A percentile compares a stretch with the other conserved stretches of the same genome.
Conservation (phyloP, 1,284 basidiomycete species). For the Pyrrhoderma lamaoense region DNA sequence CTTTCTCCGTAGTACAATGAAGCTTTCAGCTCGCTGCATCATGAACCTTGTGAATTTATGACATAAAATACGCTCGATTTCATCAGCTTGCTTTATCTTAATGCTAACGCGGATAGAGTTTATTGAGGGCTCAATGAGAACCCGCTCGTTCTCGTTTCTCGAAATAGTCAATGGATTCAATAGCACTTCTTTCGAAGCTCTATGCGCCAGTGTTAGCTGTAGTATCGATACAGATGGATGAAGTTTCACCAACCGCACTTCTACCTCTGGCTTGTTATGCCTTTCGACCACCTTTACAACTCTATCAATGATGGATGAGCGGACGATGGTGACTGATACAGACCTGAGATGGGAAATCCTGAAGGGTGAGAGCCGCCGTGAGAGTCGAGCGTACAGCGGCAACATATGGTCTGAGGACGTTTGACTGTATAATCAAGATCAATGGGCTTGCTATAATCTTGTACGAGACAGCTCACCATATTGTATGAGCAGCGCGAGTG, state of each 20-base stretch:
- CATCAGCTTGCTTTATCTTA: slow-evolving; percentile 98
- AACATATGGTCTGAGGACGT: slow-evolving; percentile 89
- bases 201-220: slow-evolving; percentile 26
- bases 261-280: slow-evolving; percentile 95
- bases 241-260: slow-evolving; percentile 55
- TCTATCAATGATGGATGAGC: background rate
- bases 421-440: slow-evolving; percentile 44
- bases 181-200: slow-evolving; percentile 88
- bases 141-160: slow-evolving; percentile 94
- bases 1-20: slow-evolving; percentile 92
- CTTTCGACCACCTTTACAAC: slow-evolving; percentile 79
- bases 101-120: slow-evolving; percentile 97
- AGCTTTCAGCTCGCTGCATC: slow-evolving; percentile 97
- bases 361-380: slow-evolving; percentile 93
- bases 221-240: background rate
- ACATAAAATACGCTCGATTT: slow-evolving; percentile 95
- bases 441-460: slow-evolving; percentile 14
- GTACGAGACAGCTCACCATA: background rate
- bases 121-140: slow-evolving; percentile 93
- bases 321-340: slow-evolving; percentile 13
- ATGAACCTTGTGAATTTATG: slow-evolving; percentile 99
- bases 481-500: too few species aligned
- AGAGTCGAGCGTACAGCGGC: slow-evolving; percentile 92
- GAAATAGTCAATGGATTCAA: slow-evolving; percentile 91
- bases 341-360: slow-evolving; percentile 97